Base-by-base conservation (phyloP, 2,329 filamentous ascomycete species). In the Clonostachys solani region DNA sequence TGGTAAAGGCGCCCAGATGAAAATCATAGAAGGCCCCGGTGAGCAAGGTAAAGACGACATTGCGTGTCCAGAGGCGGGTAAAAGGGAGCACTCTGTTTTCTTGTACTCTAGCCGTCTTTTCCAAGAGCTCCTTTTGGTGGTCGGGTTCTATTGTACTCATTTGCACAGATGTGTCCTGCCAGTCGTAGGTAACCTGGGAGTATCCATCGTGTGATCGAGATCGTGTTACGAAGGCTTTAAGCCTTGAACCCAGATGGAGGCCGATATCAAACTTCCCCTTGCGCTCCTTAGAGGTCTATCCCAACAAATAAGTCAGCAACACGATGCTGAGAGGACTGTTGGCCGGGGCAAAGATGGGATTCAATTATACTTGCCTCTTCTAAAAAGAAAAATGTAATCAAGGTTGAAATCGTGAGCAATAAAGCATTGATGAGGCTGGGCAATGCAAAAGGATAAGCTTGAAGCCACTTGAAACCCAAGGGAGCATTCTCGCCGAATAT, bases 11-110 rank as follows among this genome's bases (percentile, higher is more conserved):
- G 50, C 80, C 83, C 52, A 73, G 80, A 65, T 89, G 86, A 57
- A 89, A 82, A 52, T 86, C 83, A 55, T 88, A 82, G 43, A 89
- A 78, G 33, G 83, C 83, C 52, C 85, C 83, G 23, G 76, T 78
- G 43, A 87, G 59, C 4, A 90, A 68, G 1, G 74, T 78, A 47
- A 73, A 69, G 49, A 75, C 61, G 40, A 77, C 70, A 47, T 75
- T 74, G 44, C 64, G 65, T 1, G 73, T 76, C 67, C 72, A 75
- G 42, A 75, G 64, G 33, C 65, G 63, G n/a, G 53, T 55, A 50
- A 76, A 73, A 0, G 55, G 69, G 47, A 65, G 64, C 52, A 54
- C 54, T 4, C 50, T 38, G 6, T 42, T 40, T 15, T 40, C 50
- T 5, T 48, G 13, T 6, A 45, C 47, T 36, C 48, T 49, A n/a